Base-by-base conservation (phyloP, 2,329 filamentous ascomycete species). In the Rhytidhysteron rufulum region DNA sequence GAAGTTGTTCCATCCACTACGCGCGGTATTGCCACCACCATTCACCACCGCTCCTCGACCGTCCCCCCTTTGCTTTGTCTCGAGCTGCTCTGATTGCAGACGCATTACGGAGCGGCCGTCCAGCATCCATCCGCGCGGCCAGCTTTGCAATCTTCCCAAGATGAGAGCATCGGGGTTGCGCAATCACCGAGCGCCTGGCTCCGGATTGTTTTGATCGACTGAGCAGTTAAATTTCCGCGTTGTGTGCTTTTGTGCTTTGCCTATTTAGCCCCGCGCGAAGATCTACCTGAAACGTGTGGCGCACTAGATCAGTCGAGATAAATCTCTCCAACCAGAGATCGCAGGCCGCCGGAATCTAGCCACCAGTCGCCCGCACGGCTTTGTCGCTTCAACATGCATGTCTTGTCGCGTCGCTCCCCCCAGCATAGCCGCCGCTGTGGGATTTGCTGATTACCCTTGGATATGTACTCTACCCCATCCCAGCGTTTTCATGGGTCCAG, bases 131-230 rank as follows among this genome's bases (percentile, higher is more conserved):
- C n/a, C n/a, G 7, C 30, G 18, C 7, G 24, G 33, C 33, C 17
- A 9, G 20, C n/a, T 18, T 6, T 13, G 15, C 33, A 20, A 20
- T 20, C 15, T 35, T 15, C 33, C 33, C 8, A 16, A 35, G 24
- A 15, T 18, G 24, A 20, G 33, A 29, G 22, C 24, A 31, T 17
- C 31, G 29, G 37, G 56, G 55, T 63, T 65, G 58, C 58, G 58
- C 60, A 64, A 64, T 63, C 57, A 58, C 62, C 62, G 60, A 58
- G 54, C 52, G 51, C 55, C 62, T 61, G 60, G 62, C 55, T 52
- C 56, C 45, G 49, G 49, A 54, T 49, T 49, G 47, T 49, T 27
- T 13, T 27, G 51, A 61, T 60, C 52, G 49, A 49, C 53, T 58
- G 48, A 50, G 51, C 46, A 50, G 51, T 49, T 57, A 57, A 60